Base-by-base conservation (phyloP, 2,329 filamentous ascomycete species). In the Periconia sp. region DNA sequence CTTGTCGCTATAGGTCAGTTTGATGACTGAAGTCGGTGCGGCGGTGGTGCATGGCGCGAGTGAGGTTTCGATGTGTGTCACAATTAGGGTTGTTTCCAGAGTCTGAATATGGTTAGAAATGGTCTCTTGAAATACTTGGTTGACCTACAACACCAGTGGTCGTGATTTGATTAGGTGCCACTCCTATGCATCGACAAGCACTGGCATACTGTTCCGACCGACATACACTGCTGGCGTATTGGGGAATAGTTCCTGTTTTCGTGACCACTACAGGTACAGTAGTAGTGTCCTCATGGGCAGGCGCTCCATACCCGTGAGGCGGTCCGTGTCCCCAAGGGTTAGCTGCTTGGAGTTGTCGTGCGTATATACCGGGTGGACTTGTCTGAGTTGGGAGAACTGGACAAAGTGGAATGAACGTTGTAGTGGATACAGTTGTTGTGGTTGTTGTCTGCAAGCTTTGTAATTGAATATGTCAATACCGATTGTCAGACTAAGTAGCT, bases 141-240 rank as follows among this genome's bases (percentile, higher is more conserved):
- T 23, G 17, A 56, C 65, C 57, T 59, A 71, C 70, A 10, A 58
- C 50, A 41, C 60, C 58, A 17, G 64, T 52, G 9, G 49, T 52
- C 15, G 63, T 63, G 9, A 64, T 37, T 1, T 43, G 43, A 13
- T 49, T 59, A 15, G 57, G 17, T 3, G 57, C 58, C 14, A 72
- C 51, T 2, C 58, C 59, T 30, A 63, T 55, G 46, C 69, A 72
- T 10, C 48, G 50, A 47, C 70, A 72, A 2, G 62, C 66, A 41
- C 66, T 69, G 0, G 58, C 57, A 49, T 70, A 72, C 11, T 47
- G 47, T 13, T 46, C 45, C 9, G 43, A 27, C 15, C 50, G 35
- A 49, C 68, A 71, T 1, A 44, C 50, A 30, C 47, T 55, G 3
- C 58, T 60, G 13, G 61, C 63, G 54, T 66, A 70, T 2, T 55